Conservation (phyloP, 2,329 filamentous ascomycete genomes). For the Scopulariopsis brevicaulis region DNA sequence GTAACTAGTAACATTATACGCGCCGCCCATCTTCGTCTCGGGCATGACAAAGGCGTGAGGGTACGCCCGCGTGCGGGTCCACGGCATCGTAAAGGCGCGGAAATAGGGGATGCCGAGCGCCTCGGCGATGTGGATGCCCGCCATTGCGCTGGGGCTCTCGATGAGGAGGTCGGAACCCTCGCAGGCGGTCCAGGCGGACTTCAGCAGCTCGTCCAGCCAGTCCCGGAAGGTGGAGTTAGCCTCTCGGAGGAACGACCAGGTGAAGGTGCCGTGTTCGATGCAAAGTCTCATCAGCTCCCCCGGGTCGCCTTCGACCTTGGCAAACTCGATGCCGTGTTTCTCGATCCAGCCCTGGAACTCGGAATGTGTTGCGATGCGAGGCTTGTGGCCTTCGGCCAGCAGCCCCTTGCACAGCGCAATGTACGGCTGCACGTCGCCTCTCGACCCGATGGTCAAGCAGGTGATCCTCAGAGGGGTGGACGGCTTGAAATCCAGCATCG, state of each 20-base stretch:
- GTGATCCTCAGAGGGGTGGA: constrained; percentile 69
- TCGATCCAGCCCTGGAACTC: constrained; percentile 88
- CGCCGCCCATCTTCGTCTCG: constrained; percentile 86
- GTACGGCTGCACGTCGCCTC: constrained; percentile 94
- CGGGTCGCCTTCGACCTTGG: constrained; percentile 78
- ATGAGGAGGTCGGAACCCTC: constrained; percentile 83
- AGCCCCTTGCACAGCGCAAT: constrained; percentile 92
- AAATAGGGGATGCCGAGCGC: constrained; percentile 90
- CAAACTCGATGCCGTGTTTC: constrained; percentile 89
- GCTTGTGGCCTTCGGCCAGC: constrained; percentile 73
- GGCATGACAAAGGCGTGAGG: constrained; percentile 93
- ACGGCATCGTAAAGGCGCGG: constrained; percentile 96
- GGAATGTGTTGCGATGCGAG: constrained; percentile 79
- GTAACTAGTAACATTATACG: constrained; percentile 92
- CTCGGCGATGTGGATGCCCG: constrained; percentile 93
- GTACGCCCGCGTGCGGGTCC: constrained; percentile 91
- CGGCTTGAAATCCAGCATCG: constrained; percentile 86
- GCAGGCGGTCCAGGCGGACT: constrained; percentile 72
- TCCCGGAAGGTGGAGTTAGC: constrained; percentile 78
- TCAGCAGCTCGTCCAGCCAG: constrained; percentile 87
- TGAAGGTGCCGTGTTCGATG: constrained; percentile 96
- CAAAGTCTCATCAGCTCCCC: constrained; percentile 92
- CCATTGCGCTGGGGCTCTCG: constrained; percentile 94
- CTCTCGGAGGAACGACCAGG: constrained; percentile 78
- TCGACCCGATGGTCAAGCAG: constrained; percentile 89